Evolutionary conservation across 108 stramenopile genomes (phyloP).

Genomic region (Aureococcus anophagefferens): DNA sequence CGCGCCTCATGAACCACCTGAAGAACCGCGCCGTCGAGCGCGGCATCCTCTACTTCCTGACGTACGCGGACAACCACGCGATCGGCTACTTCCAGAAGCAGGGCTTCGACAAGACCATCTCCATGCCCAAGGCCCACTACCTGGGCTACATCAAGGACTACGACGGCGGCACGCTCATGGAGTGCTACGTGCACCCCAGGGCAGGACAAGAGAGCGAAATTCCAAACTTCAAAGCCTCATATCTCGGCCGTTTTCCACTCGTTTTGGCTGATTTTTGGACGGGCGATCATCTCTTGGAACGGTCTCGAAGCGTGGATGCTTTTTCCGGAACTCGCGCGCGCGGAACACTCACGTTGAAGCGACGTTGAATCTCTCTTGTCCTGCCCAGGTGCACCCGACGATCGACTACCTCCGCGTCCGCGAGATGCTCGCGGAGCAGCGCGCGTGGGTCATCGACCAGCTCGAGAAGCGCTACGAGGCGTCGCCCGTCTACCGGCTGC

Average conservation of each 20-base stretch:
- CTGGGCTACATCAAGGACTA: conserved; percentile 95
- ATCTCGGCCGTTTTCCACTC: too few relatives aligned
- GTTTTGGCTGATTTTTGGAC: too few relatives aligned
- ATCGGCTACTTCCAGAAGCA: conserved; percentile 97
- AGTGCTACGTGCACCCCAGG: conserved; percentile 92
- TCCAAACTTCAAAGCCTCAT: too few relatives aligned
- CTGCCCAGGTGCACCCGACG: too few relatives aligned
- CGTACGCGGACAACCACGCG: conserved; percentile 97
- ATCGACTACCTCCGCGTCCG: conserved; percentile 77
- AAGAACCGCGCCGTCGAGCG: conserved; percentile 72
- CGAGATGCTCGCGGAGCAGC: conserved; percentile 67
- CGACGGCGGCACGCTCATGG: conserved; percentile 97
- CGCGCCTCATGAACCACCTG: conserved; percentile 92
- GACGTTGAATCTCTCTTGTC: too few relatives aligned
- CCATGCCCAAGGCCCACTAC: conserved; percentile 74
- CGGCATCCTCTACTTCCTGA: conserved; percentile 89
- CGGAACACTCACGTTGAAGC: too few relatives aligned
- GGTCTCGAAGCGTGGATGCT: too few relatives aligned
- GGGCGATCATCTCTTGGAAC: too few relatives aligned
- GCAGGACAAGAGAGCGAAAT: too few relatives aligned
- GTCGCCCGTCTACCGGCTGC: too few relatives aligned
- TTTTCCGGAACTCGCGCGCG: too few relatives aligned
- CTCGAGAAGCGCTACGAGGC: too few relatives aligned
- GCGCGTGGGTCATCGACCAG: conserved; percentile 43
- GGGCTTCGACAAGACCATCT: conserved; percentile 73